Base-by-base conservation (phyloP, 305 asterid genomes). In the Solanum chacoense region DNA sequence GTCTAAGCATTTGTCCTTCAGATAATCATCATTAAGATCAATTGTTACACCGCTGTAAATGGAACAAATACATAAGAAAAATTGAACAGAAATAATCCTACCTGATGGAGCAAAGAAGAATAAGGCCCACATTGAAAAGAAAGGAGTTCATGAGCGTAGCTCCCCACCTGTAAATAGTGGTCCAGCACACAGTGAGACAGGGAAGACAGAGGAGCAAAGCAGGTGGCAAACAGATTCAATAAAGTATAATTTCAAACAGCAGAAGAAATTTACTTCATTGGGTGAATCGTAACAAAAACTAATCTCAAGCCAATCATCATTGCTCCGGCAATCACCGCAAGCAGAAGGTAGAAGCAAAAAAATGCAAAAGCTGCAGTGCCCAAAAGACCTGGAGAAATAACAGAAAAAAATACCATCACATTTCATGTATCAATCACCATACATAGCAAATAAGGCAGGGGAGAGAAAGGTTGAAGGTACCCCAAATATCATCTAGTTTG, bases 61-160 rank as follows among this genome's bases (percentile, higher is more conserved):
- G 28, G 36, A 50, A 80, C 28, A 80, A 79, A 14, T 3, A 42
- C 69, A 80, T 18, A 6, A 83, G 87, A 31, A 83, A 75, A 81
- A 20, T 29, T 18, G 22, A 55, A 29, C 71, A 29, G 42, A 3
- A 16, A 2, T 32, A 55, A 8, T 90, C 78, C 65, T 89, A 97
- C 99, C 99, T 98, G 93, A 98, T 96, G 88, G 99, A 96, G 92
- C 98, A 96, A 59, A 98, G 98, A 90, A 98, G 99, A 91, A 98
- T 98, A 89, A 98, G 98, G 89, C 97, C 99, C 92, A 96, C 99
- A 90, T 98, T 98, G 88, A 98, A 98, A 85, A 98, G 98, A 90
- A 98, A 98, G 32, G 99, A 98, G 92, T 96, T 98, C 99, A 98
- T 96, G 63, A 98, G 97, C 36, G 99, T 98, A 84, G 97, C 99